Evolutionary conservation across 2,329 filamentous ascomycete genomes (phyloP), one percentile per base, ranked within the genome.

Genomic region (Helicocarpus griseus): DNA sequence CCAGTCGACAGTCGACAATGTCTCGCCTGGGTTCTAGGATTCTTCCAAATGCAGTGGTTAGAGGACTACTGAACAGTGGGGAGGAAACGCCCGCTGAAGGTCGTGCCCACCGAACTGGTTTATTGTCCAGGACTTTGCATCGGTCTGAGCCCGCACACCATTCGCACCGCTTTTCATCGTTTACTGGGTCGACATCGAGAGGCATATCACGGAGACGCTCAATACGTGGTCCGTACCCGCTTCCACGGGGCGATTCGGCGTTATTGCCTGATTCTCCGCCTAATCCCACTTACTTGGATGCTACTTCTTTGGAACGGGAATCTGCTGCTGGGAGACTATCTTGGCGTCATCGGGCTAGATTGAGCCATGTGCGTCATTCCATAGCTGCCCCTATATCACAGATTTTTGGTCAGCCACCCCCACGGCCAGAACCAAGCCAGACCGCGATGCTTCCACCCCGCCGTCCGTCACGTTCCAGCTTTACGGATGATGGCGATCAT

Each of bases 1-100:
- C 66, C 31, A 66, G 70, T 56, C 65, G 71, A 53, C 71, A 70
- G 53, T 74, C 73, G 4, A 68, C 72, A 13, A 72, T 76, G 67
- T 75, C 73, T 48, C 64, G 73, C 36, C 60, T 76, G 40, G 71
- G 73, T 13, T 74, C 73, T 19, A 66, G 72, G 53, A 65, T 76
- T 26, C 57, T 75, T n/a, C 73, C 73, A 33, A 71, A 73, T 52
- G 69, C 69, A 11, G 69, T 73, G 14, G 69, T 69, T 24, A 66
- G 71, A 50, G 69, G 68, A 4, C 61, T 74, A 28, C 61, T 73
- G 7, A 73, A 61, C 53, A 73, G 71, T 52, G 68, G 72, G 54
- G 71, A 73, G 54, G 72, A 73, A 56, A 73, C 72, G 6, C 64
- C 65, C 2, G 71, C 66, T 14, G 72, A 75, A 57, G 72, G 71